Percentiles rank a stretch among this genome's conserved stretches.
These are phyloP conservation scores for Stellera chamaejasme DNA, from an alignment of 345 rosid genomes.

Conservation along the genomic window DNA sequence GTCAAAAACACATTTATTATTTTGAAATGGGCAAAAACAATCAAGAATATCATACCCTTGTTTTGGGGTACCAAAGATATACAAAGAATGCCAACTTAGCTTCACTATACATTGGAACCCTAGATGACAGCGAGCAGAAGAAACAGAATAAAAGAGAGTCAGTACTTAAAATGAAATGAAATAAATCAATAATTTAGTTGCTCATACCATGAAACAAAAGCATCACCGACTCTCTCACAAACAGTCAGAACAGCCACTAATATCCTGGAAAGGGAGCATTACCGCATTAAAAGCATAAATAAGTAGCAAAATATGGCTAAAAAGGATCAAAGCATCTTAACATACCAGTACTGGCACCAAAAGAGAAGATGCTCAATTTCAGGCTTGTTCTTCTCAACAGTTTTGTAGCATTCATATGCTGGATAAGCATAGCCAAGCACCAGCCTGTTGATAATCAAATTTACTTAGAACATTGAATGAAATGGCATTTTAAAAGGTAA, in stretches of 20 bases:
- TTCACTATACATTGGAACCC: constrained; percentile 71
- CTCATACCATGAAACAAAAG: constrained; percentile 55
- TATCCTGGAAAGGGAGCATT: constrained; percentile 29
- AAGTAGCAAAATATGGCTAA: too few species aligned
- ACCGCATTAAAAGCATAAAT: too few species aligned
- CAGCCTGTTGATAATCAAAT: constrained; percentile 32
- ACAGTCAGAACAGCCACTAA: constrained; percentile 53
- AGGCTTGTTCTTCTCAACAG: constrained; percentile 44
- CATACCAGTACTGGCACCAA: constrained; percentile 90
- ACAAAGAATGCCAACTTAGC: constrained; percentile 58
- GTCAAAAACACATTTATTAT: not conserved
- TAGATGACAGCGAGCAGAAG: constrained; percentile 12
- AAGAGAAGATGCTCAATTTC: constrained; percentile 50
- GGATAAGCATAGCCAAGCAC: constrained; percentile 72
- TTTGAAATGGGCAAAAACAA: not conserved
- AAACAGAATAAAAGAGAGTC: constrained; percentile 6
- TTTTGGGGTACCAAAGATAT: constrained; percentile 66
- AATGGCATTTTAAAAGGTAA: too few species aligned
- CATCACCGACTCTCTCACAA: constrained; percentile 55
- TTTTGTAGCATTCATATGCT: constrained; percentile 70
- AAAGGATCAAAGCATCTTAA: not conserved
- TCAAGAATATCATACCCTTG: constrained; percentile 25
- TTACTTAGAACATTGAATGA: not conserved
- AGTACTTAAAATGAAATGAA: not conserved
- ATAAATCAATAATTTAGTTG: not conserved